These are phyloP conservation scores for Eudorina sp. DNA, from an alignment of 139 green algal genomes.

Conservation along the genomic window DNA sequence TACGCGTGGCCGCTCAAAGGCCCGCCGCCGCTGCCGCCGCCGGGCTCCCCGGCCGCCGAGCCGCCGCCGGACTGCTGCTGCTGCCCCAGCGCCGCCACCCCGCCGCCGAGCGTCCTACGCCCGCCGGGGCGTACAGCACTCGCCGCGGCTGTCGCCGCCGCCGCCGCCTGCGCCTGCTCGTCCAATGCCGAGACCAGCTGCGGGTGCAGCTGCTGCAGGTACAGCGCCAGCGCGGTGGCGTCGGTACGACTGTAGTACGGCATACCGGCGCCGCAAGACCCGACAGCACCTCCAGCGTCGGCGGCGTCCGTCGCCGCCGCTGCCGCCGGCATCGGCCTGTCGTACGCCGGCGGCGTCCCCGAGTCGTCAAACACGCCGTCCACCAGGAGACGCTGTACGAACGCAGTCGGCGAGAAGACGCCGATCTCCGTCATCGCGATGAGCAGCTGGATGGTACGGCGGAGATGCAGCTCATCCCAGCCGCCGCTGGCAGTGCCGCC, in stretches of 20 bases:
- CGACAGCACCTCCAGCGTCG: neutral
- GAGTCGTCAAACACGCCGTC: neutral
- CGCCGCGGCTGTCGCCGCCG: neutral
- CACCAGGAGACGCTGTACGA: slow-evolving; percentile 31
- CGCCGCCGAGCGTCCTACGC: neutral
- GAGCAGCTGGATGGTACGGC: slow-evolving; percentile 33
- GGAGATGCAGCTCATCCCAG: slow-evolving; percentile 32
- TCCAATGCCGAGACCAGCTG: slow-evolving; percentile 1
- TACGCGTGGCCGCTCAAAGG: slow-evolving; percentile 4
- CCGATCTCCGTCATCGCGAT: slow-evolving; percentile 28
- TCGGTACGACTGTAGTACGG: neutral
- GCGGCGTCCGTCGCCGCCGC: neutral
- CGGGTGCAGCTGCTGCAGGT: slow-evolving; percentile 46
- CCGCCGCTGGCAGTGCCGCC: neutral
- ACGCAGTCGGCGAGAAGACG: neutral
- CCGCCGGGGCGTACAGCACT: slow-evolving; percentile 12
- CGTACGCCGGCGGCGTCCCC: neutral
- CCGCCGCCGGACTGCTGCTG: neutral
- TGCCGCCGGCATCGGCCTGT: neutral
- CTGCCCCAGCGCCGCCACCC: neutral
- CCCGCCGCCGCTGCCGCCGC: neutral
- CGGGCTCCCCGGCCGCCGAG: neutral
- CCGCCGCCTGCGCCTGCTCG: slow-evolving; percentile 13
- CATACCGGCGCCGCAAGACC: neutral
- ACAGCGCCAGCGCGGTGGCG: neutral